These are phyloP conservation scores for Lasiodiplodia sp. DNA, from an alignment of 2,329 filamentous ascomycete genomes.

Conservation along the genomic window DNA sequence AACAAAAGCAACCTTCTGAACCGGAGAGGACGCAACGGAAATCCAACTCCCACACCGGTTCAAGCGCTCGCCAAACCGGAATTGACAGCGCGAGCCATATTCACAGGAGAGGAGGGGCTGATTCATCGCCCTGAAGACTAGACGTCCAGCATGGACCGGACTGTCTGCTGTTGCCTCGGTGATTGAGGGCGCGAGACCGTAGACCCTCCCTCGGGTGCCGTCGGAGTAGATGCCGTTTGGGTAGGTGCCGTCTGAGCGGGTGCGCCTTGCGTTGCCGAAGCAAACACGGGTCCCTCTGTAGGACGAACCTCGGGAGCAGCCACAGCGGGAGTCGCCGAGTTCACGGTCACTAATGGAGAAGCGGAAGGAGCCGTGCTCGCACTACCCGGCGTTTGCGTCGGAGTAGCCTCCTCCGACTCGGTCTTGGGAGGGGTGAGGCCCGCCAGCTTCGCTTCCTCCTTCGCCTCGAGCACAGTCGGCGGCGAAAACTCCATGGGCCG, in stretches of 20 bases:
- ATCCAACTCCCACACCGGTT: background rate
- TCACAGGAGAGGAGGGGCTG: background rate
- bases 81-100: slow-evolving; percentile 5
- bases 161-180: slow-evolving; percentile 8
- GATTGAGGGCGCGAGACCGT: slow-evolving; percentile 9
- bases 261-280: background rate
- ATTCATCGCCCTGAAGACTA: background rate
- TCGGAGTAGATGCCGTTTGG: background rate
- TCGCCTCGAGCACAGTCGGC: slow-evolving; percentile 2
- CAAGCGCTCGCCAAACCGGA: slow-evolving; percentile 1
- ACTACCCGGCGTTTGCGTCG: slow-evolving; percentile 14
- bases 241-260: background rate
- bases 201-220: background rate
- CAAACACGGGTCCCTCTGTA: background rate
- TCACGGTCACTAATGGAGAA: slow-evolving; percentile 5
- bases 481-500: slow-evolving; percentile 3
- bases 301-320: background rate
- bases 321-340: background rate
- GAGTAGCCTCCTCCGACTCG: slow-evolving; percentile 16
- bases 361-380: slow-evolving; percentile 3
- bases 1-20: background rate
- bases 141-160: slow-evolving; percentile 29
- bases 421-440: slow-evolving; percentile 23
- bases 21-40: background rate
- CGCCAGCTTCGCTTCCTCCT: slow-evolving; percentile 11